phyloP scores from a whole-genome alignment of 2,329 filamentous ascomycete genomes.

The Raffaelea albimanens region DNA sequence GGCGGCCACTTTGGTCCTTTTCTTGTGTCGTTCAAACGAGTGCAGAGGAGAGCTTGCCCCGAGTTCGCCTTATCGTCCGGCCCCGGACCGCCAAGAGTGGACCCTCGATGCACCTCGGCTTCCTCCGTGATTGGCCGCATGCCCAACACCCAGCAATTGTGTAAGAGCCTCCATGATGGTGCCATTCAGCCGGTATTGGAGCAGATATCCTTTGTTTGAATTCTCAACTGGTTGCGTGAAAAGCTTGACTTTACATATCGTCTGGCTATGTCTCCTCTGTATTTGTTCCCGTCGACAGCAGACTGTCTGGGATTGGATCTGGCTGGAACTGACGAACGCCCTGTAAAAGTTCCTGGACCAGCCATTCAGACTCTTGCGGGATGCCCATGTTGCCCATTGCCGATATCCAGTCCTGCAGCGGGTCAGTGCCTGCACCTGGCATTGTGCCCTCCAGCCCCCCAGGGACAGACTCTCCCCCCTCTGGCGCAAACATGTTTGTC shows the following conservation, averaged over 20 bases:
- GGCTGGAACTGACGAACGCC: not conserved
- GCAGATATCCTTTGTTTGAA: too few species aligned
- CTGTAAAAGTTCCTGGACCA: not conserved
- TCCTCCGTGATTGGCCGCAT: conserved; percentile 5
- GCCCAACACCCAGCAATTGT: too few species aligned
- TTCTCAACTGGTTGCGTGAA: too few species aligned
- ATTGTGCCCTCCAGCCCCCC: too few species aligned
- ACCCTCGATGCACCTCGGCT: not conserved
- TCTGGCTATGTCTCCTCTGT: not conserved
- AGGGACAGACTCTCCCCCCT: too few species aligned
- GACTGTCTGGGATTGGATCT: not conserved
- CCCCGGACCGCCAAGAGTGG: not conserved
- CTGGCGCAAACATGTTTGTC: too few species aligned
- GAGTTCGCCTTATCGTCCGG: not conserved
- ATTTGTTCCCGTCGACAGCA: too few species aligned
- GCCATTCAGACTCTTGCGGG: not conserved
- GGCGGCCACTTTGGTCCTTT: too few species aligned
- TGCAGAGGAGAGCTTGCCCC: not conserved
- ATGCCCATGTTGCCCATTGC: not conserved
- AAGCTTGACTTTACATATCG: too few species aligned
- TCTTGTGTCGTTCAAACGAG: too few species aligned
- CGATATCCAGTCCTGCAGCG: not conserved
- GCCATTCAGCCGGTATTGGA: too few species aligned
- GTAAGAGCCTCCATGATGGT: too few species aligned
- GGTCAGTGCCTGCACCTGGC: not conserved